Evolutionary conservation across 2,329 filamentous ascomycete genomes (phyloP).

Genomic region (Pezicula neosporulosa): DNA sequence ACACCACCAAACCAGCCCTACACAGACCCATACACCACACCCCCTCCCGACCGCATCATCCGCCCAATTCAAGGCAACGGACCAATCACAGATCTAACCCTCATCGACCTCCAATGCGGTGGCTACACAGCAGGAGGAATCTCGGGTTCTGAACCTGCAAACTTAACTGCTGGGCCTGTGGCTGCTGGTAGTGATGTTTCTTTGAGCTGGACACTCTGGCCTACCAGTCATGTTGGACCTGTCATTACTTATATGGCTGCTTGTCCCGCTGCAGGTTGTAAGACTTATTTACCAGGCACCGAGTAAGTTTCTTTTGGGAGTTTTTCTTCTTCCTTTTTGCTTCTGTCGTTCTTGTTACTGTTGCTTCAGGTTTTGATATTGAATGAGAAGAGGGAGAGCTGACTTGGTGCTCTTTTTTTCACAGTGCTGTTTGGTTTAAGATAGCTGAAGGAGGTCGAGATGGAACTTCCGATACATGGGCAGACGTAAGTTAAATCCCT

Average conservation of each 20-base stretch:
- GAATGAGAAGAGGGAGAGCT: too few relatives aligned
- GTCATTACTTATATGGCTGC: conserved; percentile 57
- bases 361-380: too few relatives aligned
- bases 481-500: not conserved
- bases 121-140: conserved; percentile 46
- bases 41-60: conserved; percentile 47
- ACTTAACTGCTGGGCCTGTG: conserved; percentile 50
- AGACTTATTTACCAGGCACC: conserved; percentile 43
- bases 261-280: conserved; percentile 46
- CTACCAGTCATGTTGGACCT: conserved; percentile 43
- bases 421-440: conserved; percentile 16
- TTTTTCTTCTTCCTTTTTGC: not conserved
- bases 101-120: conserved; percentile 53
- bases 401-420: not conserved
- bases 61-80: conserved; percentile 55
- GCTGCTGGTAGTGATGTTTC: conserved; percentile 50
- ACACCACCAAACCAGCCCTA: conserved; percentile 32
- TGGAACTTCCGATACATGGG: conserved; percentile 12
- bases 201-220: conserved; percentile 51
- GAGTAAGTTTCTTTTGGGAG: conserved; percentile 25
- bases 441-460: conserved; percentile 6
- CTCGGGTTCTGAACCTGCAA: conserved; percentile 46
- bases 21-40: conserved; percentile 38
- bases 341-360: not conserved
- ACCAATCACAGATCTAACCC: conserved; percentile 49